phyloP scores from a whole-genome alignment of 2,329 filamentous ascomycete genomes.

The Penicillium sp. region DNA sequence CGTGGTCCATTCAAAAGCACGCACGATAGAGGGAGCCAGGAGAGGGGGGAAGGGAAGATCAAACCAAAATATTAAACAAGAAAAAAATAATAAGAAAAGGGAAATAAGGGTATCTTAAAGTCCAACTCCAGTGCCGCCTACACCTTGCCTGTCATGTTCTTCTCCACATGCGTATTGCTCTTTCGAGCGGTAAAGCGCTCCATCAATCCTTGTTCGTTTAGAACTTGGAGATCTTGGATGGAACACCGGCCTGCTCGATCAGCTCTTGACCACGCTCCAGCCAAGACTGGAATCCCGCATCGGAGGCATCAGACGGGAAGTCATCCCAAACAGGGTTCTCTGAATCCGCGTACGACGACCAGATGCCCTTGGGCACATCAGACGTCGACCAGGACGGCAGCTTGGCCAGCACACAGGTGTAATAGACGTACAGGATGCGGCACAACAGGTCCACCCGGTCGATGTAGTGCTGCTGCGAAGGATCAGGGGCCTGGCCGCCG shows the following conservation, averaged over 20 bases:
- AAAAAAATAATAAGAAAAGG: constrained; percentile 23
- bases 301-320: constrained; percentile 45
- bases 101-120: constrained; percentile 43
- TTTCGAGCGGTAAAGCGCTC: not conserved
- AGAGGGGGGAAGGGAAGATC: constrained; percentile 7
- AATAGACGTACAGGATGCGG: constrained; percentile 52
- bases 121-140: constrained; percentile 35
- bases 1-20: constrained; percentile 21
- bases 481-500: constrained; percentile 40
- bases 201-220: constrained; percentile 12
- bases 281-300: constrained; percentile 47
- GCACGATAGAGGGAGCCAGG: not conserved
- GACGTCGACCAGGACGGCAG: constrained; percentile 44
- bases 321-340: constrained; percentile 48
- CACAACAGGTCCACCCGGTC: constrained; percentile 48
- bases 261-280: constrained; percentile 45
- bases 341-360: constrained; percentile 49
- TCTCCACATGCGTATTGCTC: constrained; percentile 3
- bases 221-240: constrained; percentile 34
- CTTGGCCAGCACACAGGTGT: constrained; percentile 49
- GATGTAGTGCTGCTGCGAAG: constrained; percentile 45
- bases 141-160: constrained; percentile 9
- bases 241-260: constrained; percentile 46
- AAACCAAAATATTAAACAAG: constrained; percentile 12
- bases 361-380: constrained; percentile 45